Evolutionary conservation across 2,329 filamentous ascomycete species (phyloP).

Genomic region (Diaporthe nobilis): DNA sequence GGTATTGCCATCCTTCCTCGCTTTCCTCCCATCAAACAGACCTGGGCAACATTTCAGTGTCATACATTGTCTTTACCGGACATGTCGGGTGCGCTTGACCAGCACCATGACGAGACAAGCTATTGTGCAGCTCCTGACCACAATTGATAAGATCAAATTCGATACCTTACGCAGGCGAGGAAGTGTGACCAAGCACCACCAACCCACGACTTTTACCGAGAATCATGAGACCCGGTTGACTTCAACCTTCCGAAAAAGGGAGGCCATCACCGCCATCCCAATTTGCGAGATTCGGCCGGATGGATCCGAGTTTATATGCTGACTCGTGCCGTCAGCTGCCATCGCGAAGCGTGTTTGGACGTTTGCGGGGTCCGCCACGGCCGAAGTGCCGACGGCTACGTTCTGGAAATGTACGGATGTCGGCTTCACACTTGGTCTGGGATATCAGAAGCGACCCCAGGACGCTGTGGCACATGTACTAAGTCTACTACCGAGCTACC

Average conservation of each 20-base stretch:
- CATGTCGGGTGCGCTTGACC: background rate
- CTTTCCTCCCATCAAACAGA: background rate
- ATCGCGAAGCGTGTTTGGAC: background rate
- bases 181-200: too few relatives aligned
- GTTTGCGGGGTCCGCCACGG: background rate
- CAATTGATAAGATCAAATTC: background rate
- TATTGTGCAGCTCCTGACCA: background rate
- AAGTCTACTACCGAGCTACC: background rate
- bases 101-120: background rate
- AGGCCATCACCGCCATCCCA: conserved; percentile 2
- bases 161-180: background rate
- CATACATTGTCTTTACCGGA: fast-evolving
- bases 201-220: too few relatives aligned
- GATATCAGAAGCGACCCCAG: background rate
- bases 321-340: conserved; percentile 10
- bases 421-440: background rate
- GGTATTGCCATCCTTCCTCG: background rate
- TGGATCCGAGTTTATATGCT: background rate
- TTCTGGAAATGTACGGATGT: background rate
- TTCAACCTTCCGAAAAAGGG: background rate
- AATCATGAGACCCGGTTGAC: background rate
- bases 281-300: conserved; percentile 9
- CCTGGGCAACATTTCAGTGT: background rate
- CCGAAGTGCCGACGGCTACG: background rate
- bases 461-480: background rate